Evolutionary conservation across 164 flowering plant genomes (phyloP).

Genomic region (Aristolochia californica): DNA sequence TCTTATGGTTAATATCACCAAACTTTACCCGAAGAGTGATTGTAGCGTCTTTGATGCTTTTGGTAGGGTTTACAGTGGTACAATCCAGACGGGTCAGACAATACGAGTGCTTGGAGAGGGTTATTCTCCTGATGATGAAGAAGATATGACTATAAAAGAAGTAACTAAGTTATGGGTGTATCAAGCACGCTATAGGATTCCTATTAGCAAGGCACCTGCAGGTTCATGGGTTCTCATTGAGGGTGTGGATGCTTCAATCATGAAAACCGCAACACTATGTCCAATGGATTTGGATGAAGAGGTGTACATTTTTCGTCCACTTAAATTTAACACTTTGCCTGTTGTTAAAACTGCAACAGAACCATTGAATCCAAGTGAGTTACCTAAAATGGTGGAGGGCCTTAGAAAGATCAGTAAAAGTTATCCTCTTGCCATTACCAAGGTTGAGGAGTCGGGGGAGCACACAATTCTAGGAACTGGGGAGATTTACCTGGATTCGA

Average conservation of each 20-base stretch:
- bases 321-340: slow-evolving; percentile 87
- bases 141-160: slow-evolving; percentile 92
- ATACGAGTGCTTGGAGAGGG: slow-evolving; percentile 95
- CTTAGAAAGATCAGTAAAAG: slow-evolving; percentile 96
- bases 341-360: slow-evolving; percentile 97
- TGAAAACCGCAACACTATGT: slow-evolving; percentile 97
- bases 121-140: slow-evolving; percentile 98
- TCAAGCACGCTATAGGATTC: slow-evolving; percentile 92
- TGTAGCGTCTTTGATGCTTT: slow-evolving; percentile 99
- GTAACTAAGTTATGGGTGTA: slow-evolving; percentile 94
- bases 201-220: slow-evolving; percentile 91
- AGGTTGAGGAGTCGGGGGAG: slow-evolving; percentile 99
- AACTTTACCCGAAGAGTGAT: slow-evolving; percentile 93
- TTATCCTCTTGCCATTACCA: slow-evolving; percentile 91
- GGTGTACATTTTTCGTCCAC: slow-evolving; percentile 86
- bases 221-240: slow-evolving; percentile 99
- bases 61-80: slow-evolving; percentile 95
- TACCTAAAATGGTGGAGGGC: slow-evolving; percentile 99
- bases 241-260: slow-evolving; percentile 98
- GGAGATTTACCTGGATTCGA: slow-evolving; percentile 92
- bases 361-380: slow-evolving; percentile 96
- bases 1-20: slow-evolving; percentile 87
- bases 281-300: slow-evolving; percentile 74
- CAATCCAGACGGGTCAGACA: slow-evolving; percentile 81
- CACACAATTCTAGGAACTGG: slow-evolving; percentile 98